Base-by-base conservation (phyloP, 2,329 filamentous ascomycete species). In the Hysterium pulicare region DNA sequence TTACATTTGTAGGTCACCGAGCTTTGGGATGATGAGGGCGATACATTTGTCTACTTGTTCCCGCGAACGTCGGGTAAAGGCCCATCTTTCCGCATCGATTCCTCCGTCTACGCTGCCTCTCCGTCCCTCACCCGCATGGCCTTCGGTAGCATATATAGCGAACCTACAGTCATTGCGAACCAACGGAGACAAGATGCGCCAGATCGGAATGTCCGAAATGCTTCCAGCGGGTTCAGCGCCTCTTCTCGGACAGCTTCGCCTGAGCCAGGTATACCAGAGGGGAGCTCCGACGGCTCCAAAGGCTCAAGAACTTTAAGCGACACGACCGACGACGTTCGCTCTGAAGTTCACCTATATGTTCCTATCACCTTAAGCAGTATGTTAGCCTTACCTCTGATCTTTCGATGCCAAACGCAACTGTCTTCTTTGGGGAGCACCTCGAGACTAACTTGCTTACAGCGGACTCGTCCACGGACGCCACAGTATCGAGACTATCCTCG, bases 21-120 rank as follows among this genome's bases (percentile, higher is more conserved):
- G 53, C 60, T 84, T 7, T 84, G 81, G 81, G 77, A 82, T 50
- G 76, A 81, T 3, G 59, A 73, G 35, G 81, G 77, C n/a, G 79
- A 83, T 57, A 82, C 79, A 11, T 72, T 75, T 46, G 71, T 84
- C n/a, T 79, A 83, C 53, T 69, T 84, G 11, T 83, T 80, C 53
- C 78, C 81, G 1, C 70, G 75, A 32, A 75, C 68, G 13, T 76
- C 78, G 16, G 73, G 73, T 40, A 75, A 74, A 54, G 72, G 77
- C 4, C 71, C 81, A 7, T 82, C 79, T 2, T 83, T 84, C 69
- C 77, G 75, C 45, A 67, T 84, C 42, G 72, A 82, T 54, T 82
- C 79, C 3, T 70, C 75, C 3, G 67, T 79, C 21, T 79, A 83
- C 50, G 71, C 74, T 21, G 74, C 78, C 22, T 83, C 81, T 4